Evolutionary conservation across 441 rosid species (phyloP).

Genomic region (Sinapis alba): DNA sequence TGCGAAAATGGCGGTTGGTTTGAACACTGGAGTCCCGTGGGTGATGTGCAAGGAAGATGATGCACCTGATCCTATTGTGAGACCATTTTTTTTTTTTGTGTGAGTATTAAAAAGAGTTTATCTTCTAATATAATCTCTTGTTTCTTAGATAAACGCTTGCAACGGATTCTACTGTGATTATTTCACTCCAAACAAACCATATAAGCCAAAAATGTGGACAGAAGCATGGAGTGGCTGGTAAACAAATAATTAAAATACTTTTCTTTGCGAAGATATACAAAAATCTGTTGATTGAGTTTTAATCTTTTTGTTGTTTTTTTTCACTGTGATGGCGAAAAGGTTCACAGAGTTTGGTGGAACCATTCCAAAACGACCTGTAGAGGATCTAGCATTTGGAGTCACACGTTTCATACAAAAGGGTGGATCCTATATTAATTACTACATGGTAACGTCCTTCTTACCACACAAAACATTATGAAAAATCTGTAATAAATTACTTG

Average conservation of each 20-base stretch:
- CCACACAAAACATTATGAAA: not conserved
- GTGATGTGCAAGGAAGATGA: conserved; percentile 93
- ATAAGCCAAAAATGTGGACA: conserved; percentile 83
- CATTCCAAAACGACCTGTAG: conserved; percentile 69
- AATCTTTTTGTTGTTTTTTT: not conserved
- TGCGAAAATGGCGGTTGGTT: conserved; percentile 76
- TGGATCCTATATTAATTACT: conserved; percentile 70
- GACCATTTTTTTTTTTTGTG: not conserved
- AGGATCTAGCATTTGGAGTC: conserved; percentile 84
- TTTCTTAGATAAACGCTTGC: conserved; percentile 67
- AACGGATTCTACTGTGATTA: conserved; percentile 83
- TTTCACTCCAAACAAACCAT: conserved; percentile 72
- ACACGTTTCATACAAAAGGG: conserved; percentile 80
- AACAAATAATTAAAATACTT: not conserved
- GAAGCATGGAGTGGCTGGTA: conserved; percentile 98
- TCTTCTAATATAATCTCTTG: conserved; percentile 32
- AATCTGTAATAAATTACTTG: not conserved
- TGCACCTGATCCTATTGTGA: conserved; percentile 86
- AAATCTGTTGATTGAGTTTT: not conserved
- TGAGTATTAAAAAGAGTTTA: not conserved
- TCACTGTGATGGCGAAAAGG: conserved; percentile 42
- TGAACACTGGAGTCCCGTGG: conserved; percentile 86
- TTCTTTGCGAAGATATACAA: not conserved
- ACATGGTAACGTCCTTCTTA: conserved; percentile 53
- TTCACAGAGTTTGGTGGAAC: conserved; percentile 82